A percentile compares a stretch with the other conserved stretches of the same genome.
Conservation (phyloP, 2,329 filamentous ascomycete genomes). For the Sporothrix luriei region DNA sequence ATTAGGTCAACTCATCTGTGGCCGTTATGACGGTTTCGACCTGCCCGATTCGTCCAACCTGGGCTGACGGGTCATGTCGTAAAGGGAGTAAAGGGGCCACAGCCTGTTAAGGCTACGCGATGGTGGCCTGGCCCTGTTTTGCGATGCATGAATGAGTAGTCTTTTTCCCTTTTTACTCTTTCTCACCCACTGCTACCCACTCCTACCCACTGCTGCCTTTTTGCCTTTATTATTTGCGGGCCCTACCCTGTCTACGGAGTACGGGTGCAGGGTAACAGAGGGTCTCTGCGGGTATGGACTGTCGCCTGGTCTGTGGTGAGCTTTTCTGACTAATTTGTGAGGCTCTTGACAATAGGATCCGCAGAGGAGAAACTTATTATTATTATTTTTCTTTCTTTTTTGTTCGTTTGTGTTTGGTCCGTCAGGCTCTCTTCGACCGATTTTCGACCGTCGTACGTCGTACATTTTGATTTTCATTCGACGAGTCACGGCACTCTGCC, state of each 20-base stretch:
- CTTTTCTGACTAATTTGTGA: constrained; percentile 7
- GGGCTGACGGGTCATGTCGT: background rate
- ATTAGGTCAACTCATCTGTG: background rate
- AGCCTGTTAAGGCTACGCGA: constrained; percentile 8
- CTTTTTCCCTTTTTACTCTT: background rate
- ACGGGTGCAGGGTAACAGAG: background rate
- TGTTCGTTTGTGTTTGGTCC: too few species aligned
- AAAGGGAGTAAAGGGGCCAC: background rate
- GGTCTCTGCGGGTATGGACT: background rate
- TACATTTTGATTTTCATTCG: constrained; percentile 14
- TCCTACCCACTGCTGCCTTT: background rate
- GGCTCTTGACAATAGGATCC: background rate
- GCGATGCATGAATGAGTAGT: background rate
- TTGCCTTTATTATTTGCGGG: background rate
- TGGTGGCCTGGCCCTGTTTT: background rate
- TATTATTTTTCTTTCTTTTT: background rate
- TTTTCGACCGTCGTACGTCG: constrained; percentile 1
- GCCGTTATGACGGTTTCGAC: background rate
- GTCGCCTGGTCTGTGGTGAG: background rate
- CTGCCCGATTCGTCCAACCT: background rate
- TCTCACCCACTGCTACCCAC: background rate
- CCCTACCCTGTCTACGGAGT: background rate
- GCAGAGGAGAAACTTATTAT: background rate
- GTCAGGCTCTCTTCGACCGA: background rate
- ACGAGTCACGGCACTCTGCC: background rate